phyloP scores from a whole-genome alignment of 805 yeast species.

The Helenozyma baotianmanensis region DNA sequence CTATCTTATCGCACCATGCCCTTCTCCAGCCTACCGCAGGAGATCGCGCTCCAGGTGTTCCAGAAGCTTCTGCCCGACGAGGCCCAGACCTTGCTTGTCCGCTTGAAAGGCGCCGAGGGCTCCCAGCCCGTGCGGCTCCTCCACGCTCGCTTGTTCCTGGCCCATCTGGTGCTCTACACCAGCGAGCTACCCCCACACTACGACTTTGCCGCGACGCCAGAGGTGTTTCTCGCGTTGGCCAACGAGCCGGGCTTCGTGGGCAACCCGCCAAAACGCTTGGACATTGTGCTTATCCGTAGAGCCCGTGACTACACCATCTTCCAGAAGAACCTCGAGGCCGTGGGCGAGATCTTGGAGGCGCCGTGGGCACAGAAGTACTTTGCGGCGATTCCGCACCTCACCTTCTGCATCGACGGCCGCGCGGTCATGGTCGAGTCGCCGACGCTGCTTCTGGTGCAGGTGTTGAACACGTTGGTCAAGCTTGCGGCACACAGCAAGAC shows the following conservation, averaged over 20 bases:
- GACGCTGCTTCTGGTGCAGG: conserved; percentile 25
- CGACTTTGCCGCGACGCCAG: conserved; percentile 9
- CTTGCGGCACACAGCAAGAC: conserved; percentile 14
- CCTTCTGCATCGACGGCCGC: conserved; percentile 25
- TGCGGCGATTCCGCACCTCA: conserved; percentile 14
- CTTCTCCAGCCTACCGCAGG: too few relatives aligned
- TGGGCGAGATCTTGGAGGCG: conserved; percentile 10
- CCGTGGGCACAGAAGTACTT: conserved; percentile 5
- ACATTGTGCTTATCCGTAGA: conserved; percentile 5
- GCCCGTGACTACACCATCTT: conserved; percentile 11
- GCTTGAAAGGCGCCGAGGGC: too few relatives aligned
- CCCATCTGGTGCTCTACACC: conserved; percentile 7
- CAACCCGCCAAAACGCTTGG: conserved; percentile 5
- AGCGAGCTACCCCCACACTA: conserved; percentile 2
- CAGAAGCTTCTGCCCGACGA: too few relatives aligned
- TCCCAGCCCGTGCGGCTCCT: too few relatives aligned
- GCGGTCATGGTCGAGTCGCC: conserved; percentile 27
- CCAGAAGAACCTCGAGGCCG: conserved; percentile 9
- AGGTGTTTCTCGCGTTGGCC: conserved; percentile 2
- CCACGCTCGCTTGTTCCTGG: conserved; percentile 7
- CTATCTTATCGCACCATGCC: too few relatives aligned
- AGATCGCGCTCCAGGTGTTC: too few relatives aligned
- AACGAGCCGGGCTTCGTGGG: conserved; percentile 6
- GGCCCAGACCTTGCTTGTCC: too few relatives aligned
- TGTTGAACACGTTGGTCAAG: conserved; percentile 25